Evolutionary conservation across 2,329 filamentous ascomycete species (phyloP), one percentile per base, ranked within the genome.

Genomic region (Colletotrichum viniferum): DNA sequence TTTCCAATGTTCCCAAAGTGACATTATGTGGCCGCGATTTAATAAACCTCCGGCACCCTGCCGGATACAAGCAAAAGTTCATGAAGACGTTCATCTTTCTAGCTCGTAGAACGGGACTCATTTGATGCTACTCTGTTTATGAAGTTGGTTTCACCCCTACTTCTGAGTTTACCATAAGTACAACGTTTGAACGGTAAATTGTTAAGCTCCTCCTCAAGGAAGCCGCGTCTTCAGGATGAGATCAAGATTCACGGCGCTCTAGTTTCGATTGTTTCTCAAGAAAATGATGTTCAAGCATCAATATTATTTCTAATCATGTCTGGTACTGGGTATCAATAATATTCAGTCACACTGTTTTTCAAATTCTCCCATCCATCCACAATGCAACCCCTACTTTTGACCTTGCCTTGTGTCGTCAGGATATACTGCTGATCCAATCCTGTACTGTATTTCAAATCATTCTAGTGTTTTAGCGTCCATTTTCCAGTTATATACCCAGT

Each of bases 81-180:
- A 13, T 3, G 3, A 52, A 3, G n/a, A 52, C 3, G 1, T 52
- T 21, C 0, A 21, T 48, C 5, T 48, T 48, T 6, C 2, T n/a
- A 0, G 38, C 9, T 48, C 38, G 38, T 7, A 48, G 1, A 48
- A 1, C 38, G 38, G 18, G 18, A 12, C 2, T n/a, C 1, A n/a
- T 0, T 48, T n/a, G 38, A 7, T 0, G 3, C 1, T n/a, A n/a
- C 3, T n/a, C 18, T 43, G 18, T 0, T 1, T 12, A 1, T n/a
- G 38, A n/a, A 2, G 18, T n/a, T 43, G 18, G 1, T 12, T n/a
- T 43, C 9, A 10, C 8, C 13, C 14, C 34, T 36, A 8, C 14
- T 4, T 36, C 14, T 16, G 7, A 16, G 14, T 36, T 14, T 7
- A 7, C 34, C 7, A 36, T 16, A 3, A 16, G 14, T 16, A 16